Evolutionary conservation across 768 basidiomycete species (phyloP), one percentile per base, ranked within the genome.

Genomic region (Trametes punicea): DNA sequence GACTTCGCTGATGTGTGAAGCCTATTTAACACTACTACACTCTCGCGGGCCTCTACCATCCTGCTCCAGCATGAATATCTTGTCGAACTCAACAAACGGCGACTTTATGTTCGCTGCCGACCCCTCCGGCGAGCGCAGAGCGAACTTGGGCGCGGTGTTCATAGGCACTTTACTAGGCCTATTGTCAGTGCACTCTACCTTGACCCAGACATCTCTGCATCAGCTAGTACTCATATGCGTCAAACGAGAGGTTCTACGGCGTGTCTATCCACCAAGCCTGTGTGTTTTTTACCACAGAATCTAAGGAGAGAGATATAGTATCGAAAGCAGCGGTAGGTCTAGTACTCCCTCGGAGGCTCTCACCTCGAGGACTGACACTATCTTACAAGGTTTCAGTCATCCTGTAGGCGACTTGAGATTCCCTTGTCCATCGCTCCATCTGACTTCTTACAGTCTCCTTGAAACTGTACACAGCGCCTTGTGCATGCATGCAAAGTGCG

Each of bases 111-210:
- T 36, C 9, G 13, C 34, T n/a, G 8, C 31, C 15, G 36, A n/a
- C 8, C 16, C 18, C 29, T 13, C 27, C 13, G 44, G n/a, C 11
- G 20, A 31, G 16, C 21, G n/a, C 21, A 26, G 5, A 6, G 25
- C 6, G 10, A 33, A 33, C 31, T 15, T 58, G 3, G 57, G 46
- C 2, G 46, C 57, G 2, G 33, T 58, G 11, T 51, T 58, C 41
- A 36, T 58, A 4, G 51, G 57, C n/a, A 53, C 57, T 11, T 58
- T 34, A 18, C 13, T 58, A 26, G 51, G 57, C n/a, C 46, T 58
- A 6, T 44, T 49, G 57, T 58, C 20, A 8, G 52, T 46, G 10
- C n/a, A 2, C 10, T 18, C 10, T 25, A 18, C 36, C 5, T 4
- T 21, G 15, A 0, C 1, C 20, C 26, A 4, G 6, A 4, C 0